phyloP scores from a whole-genome alignment of 2,329 filamentous ascomycete species.

The Paracamarosporium sp. region DNA sequence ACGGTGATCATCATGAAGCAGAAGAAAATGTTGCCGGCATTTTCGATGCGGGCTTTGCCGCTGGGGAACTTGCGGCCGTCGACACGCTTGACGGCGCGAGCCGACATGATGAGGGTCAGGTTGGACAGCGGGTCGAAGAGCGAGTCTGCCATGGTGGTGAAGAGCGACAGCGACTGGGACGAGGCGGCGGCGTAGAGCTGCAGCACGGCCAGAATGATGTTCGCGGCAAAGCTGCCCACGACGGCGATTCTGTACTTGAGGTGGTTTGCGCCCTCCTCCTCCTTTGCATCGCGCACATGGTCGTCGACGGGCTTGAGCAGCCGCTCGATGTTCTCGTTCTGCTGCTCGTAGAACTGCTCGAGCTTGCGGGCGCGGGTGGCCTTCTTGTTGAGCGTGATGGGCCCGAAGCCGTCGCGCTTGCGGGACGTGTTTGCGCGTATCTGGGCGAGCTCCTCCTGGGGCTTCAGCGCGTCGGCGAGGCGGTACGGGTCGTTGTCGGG shows the following conservation, averaged over 20 bases:
- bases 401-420: slow-evolving; percentile 67
- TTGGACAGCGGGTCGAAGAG: slow-evolving; percentile 94
- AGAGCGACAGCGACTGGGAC: slow-evolving; percentile 90
- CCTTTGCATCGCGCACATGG: slow-evolving; percentile 80
- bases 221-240: slow-evolving; percentile 75
- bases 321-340: slow-evolving; percentile 93
- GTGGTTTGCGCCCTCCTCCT: slow-evolving; percentile 81
- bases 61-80: slow-evolving; percentile 87
- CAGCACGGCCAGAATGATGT: slow-evolving; percentile 77
- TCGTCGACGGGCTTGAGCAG: slow-evolving; percentile 93
- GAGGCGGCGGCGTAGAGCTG: slow-evolving; percentile 89
- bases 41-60: slow-evolving; percentile 93
- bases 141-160: slow-evolving; percentile 96
- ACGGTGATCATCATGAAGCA: slow-evolving; percentile 96
- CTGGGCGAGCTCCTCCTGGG: slow-evolving; percentile 73
- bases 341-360: slow-evolving; percentile 82
- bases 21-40: slow-evolving; percentile 93
- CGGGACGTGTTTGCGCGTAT: slow-evolving; percentile 83
- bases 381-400: slow-evolving; percentile 51
- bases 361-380: slow-evolving; percentile 63
- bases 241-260: slow-evolving; percentile 75
- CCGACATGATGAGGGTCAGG: slow-evolving; percentile 82
- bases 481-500: slow-evolving; percentile 80
- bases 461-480: slow-evolving; percentile 79
- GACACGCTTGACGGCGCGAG: slow-evolving; percentile 86